These are phyloP conservation scores for Microcyclosporella mali DNA, from an alignment of 2,329 filamentous ascomycete species.

Conservation along the genomic window DNA sequence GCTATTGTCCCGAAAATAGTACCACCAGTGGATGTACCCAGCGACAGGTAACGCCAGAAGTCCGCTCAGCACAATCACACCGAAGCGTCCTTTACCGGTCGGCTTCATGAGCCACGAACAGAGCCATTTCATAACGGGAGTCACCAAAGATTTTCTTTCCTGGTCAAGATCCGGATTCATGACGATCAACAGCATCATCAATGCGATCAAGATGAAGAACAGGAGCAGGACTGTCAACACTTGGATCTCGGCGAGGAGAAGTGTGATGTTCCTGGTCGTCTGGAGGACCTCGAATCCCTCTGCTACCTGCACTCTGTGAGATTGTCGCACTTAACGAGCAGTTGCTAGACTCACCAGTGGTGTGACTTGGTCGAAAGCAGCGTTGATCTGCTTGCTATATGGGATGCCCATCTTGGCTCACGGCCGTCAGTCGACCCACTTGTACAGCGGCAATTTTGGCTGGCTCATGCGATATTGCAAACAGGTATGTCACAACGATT, in stretches of 20 bases:
- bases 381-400: constrained; percentile 47
- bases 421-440: too few relatives aligned
- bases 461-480: too few relatives aligned
- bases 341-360: too few relatives aligned
- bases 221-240: constrained; percentile 41
- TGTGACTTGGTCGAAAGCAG: constrained; percentile 49
- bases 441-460: too few relatives aligned
- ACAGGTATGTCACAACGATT: too few relatives aligned
- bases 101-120: constrained; percentile 18
- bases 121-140: constrained; percentile 35
- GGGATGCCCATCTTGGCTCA: constrained; percentile 46
- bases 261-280: constrained; percentile 46
- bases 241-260: constrained; percentile 44
- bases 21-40: constrained; percentile 13
- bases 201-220: constrained; percentile 32
- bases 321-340: too few relatives aligned
- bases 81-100: constrained; percentile 10
- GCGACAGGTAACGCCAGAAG: constrained; percentile 4
- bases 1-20: too few relatives aligned
- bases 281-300: constrained; percentile 45
- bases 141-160: constrained; percentile 39
- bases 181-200: constrained; percentile 39
- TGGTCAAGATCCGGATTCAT: constrained; percentile 44
- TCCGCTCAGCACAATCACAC: constrained; percentile 1
- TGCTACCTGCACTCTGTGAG: too few relatives aligned